phyloP scores from a whole-genome alignment of 345 rosid genomes.

The Tarenaya hassleriana region DNA sequence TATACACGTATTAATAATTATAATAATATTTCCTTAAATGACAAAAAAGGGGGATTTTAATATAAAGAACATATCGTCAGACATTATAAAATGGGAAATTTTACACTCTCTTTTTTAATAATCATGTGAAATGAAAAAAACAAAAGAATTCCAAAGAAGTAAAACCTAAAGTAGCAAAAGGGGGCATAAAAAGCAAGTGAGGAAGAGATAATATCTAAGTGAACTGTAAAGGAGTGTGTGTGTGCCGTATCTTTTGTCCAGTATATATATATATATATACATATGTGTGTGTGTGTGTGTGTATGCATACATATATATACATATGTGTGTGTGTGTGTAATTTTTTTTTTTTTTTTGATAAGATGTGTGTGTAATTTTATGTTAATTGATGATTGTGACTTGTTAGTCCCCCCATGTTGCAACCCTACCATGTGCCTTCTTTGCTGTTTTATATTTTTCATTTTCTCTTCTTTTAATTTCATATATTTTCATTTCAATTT shows the following conservation, averaged over 20 bases:
- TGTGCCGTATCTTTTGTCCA: conserved; percentile 7
- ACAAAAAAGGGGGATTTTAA: too few species aligned
- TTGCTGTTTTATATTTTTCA: conserved; percentile 16
- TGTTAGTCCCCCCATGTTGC: conserved; percentile 17
- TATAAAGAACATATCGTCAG: too few species aligned
- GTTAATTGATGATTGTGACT: conserved; percentile 22
- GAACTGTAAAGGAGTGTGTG: background rate
- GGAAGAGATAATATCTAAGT: conserved; percentile 2
- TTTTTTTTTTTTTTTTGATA: too few species aligned
- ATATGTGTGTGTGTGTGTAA: too few species aligned
- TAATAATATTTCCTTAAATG: too few species aligned
- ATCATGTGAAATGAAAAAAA: conserved; percentile 5
- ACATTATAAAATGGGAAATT: too few species aligned
- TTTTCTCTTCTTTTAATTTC: too few species aligned
- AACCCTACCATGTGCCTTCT: conserved; percentile 20
- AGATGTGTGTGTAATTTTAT: conserved; percentile 8
- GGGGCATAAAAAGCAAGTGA: conserved; percentile 9
- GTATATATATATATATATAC: background rate
- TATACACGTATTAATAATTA: too few species aligned
- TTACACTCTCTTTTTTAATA: background rate
- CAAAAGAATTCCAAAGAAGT: background rate
- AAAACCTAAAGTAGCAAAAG: conserved; percentile 16
- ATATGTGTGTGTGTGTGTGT: background rate
- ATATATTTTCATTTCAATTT: too few species aligned
- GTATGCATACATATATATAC: conserved; percentile 2